Conservation (phyloP, 306 rosid genomes). For the Senna siamea region DNA sequence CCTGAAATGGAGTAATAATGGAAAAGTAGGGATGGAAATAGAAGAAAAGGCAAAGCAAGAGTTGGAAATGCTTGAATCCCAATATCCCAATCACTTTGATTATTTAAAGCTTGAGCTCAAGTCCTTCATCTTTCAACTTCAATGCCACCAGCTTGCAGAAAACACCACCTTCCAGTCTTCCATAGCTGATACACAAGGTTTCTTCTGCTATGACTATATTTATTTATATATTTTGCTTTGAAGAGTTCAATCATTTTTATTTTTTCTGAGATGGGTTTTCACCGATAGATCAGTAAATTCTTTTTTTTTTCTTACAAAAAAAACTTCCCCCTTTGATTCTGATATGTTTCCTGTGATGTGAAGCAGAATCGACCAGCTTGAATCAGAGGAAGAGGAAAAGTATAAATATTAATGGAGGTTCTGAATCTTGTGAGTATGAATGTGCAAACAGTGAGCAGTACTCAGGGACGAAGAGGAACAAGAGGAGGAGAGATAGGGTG, state of each 20-base stretch:
- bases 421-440: background rate
- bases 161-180: constrained; percentile 23
- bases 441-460: no score
- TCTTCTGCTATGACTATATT: background rate
- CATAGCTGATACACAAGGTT: constrained; percentile 51
- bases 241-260: no score
- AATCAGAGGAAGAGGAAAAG: constrained; percentile 40
- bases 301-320: no score
- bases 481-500: constrained; percentile 50
- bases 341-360: constrained; percentile 7
- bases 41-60: constrained; percentile 61
- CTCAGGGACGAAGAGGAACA: constrained; percentile 39
- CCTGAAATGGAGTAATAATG: no score
- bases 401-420: background rate
- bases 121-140: constrained; percentile 50
- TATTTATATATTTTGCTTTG: no score
- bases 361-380: constrained; percentile 54
- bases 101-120: constrained; percentile 54
- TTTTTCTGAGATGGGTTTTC: no score
- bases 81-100: constrained; percentile 51
- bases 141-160: constrained; percentile 39
- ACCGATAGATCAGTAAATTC: no score
- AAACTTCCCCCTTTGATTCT: no score
- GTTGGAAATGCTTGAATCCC: constrained; percentile 52
- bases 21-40: constrained; percentile 5